A percentile compares a stretch with the other conserved stretches of the same genome.
phyloP scores from a whole-genome alignment of 805 yeast genomes.

The Osmozyma mogii region DNA sequence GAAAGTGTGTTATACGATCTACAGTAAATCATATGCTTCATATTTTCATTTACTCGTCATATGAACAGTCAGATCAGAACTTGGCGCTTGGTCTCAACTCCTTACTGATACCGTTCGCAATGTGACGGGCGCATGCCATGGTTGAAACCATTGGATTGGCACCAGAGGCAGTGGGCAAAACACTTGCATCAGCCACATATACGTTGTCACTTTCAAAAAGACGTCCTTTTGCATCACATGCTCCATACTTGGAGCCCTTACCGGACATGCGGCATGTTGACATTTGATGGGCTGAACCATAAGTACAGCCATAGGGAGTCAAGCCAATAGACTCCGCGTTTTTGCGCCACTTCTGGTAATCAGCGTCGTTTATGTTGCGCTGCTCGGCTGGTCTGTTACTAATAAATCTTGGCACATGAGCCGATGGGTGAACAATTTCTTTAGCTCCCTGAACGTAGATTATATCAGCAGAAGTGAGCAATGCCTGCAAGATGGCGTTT shows the following conservation, averaged over 20 bases:
- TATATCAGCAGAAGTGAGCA: slow-evolving; percentile 35
- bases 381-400: slow-evolving; percentile 26
- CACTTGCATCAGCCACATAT: slow-evolving; percentile 43
- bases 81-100: slow-evolving; percentile 21
- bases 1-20: slow-evolving; percentile 37
- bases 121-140: slow-evolving; percentile 39
- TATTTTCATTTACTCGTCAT: too few relatives aligned
- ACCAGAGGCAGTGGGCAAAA: slow-evolving; percentile 46
- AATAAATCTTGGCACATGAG: slow-evolving; percentile 29
- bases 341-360: slow-evolving; percentile 33
- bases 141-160: slow-evolving; percentile 47
- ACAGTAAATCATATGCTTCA: too few relatives aligned
- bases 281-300: slow-evolving; percentile 51
- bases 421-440: slow-evolving; percentile 31
- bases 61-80: too few relatives aligned
- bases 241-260: slow-evolving; percentile 35
- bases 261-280: slow-evolving; percentile 45
- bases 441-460: slow-evolving; percentile 42
- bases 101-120: slow-evolving; percentile 30
- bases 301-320: slow-evolving; percentile 19
- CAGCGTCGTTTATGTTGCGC: slow-evolving; percentile 34
- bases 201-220: slow-evolving; percentile 42
- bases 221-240: slow-evolving; percentile 36
- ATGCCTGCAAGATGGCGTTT: slow-evolving; percentile 29
- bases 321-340: slow-evolving; percentile 20